Percentiles rank a stretch among this genome's conserved stretches.
These are phyloP conservation scores for Candolleomyces efflorescens DNA, from an alignment of 768 basidiomycete species.

Conservation along the genomic window DNA sequence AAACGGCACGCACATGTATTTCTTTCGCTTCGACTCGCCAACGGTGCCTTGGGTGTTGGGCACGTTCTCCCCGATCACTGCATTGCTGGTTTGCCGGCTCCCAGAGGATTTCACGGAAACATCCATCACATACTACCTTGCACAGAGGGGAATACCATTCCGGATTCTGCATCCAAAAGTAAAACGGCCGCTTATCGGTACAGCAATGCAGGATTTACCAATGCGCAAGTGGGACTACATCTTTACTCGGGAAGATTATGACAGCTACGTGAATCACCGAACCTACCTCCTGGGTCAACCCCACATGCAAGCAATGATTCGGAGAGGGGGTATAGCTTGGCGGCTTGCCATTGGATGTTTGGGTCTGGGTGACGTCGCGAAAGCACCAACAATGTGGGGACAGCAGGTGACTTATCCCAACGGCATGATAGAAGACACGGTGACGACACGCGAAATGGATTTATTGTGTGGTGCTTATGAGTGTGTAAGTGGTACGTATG, in stretches of 20 bases:
- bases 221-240: background rate
- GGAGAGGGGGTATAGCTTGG: background rate
- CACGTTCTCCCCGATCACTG: background rate
- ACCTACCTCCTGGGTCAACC: background rate
- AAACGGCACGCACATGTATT: too few relatives aligned
- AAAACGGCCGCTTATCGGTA: too few relatives aligned
- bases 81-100: slow-evolving; percentile 6
- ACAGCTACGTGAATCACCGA: background rate
- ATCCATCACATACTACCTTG: background rate
- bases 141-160: slow-evolving; percentile 1
- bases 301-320: background rate
- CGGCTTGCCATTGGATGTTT: background rate
- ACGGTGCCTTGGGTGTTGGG: too few relatives aligned
- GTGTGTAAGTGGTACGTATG: background rate
- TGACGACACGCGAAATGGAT: background rate
- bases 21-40: too few relatives aligned
- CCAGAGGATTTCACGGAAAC: background rate
- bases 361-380: background rate
- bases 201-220: background rate
- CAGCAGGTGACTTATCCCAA: too few relatives aligned
- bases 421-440: background rate
- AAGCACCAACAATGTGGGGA: background rate
- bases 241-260: background rate
- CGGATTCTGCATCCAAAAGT: background rate
- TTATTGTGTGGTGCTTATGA: background rate